Evolutionary conservation across 371 early-diverging fungal genomes (phyloP).

Genomic region (Circinella umbellata): DNA sequence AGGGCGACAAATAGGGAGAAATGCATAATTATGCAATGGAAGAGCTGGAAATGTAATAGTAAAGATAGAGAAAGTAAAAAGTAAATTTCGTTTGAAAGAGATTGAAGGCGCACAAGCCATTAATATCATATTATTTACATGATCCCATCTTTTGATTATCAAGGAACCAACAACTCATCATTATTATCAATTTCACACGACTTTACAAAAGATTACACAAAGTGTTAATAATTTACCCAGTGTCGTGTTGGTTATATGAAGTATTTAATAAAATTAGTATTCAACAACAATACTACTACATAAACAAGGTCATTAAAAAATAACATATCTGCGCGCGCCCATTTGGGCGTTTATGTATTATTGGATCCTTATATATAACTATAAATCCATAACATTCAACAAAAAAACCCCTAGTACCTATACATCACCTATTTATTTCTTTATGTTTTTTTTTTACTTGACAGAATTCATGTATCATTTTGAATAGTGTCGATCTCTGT

Average conservation of each 20-base stretch:
- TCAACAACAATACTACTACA: too few species aligned
- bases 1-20: constrained; percentile 7
- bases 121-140: not conserved
- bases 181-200: not conserved
- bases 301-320: too few species aligned
- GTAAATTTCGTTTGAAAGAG: not conserved
- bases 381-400: too few species aligned
- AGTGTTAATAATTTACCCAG: not conserved
- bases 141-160: not conserved
- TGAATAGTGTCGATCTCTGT: not conserved
- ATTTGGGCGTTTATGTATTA: not conserved
- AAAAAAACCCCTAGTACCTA: constrained; percentile 1
- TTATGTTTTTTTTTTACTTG: not conserved
- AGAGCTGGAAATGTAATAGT: constrained; percentile 6
- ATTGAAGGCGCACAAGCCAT: constrained; percentile 5
- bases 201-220: not conserved
- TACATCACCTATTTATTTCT: too few species aligned
- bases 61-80: too few species aligned
- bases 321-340: not conserved
- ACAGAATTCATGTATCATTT: constrained; percentile 6
- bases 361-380: too few species aligned
- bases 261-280: too few species aligned
- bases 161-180: too few species aligned
- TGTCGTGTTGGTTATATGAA: not conserved
- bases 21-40: constrained; percentile 18